Evolutionary conservation across 805 yeast genomes (phyloP), one percentile per base, ranked within the genome.

Genomic region (Candida railenensis): DNA sequence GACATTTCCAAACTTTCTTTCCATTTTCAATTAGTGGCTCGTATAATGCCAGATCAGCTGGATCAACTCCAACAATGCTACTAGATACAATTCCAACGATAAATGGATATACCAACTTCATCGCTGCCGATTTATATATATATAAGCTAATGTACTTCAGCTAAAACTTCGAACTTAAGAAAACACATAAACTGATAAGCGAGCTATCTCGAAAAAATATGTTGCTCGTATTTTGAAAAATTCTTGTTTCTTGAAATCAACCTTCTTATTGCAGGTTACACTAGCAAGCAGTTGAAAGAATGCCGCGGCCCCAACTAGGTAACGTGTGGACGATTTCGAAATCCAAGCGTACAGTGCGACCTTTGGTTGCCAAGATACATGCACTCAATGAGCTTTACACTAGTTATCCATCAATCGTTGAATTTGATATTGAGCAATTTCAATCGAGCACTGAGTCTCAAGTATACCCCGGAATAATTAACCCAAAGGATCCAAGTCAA

Each of bases 1-100:
- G 62, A 68, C 98, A 92, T 4, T 71, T 65, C 89, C 94, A 92
- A 32, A 49, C 53, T 21, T 51, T 37, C 14, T 48, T 49, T 0
- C 67, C 70, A 33, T 54, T 45, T 1, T 81, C 80, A 1, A 59
- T 49, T 44, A 75, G 76, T 1, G 91, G 82, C 4, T 58, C 54
- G 57, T 88, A 88, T 22, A 73, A 58, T 2, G 61, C 53, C 45
- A 69, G 73, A 34, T 66, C 62, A 30, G 57, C 62, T 0, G 77
- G 75, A 0, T 67, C 45, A 0, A 74, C 74, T 0, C 81, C 80
- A 34, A 46, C 37, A 3, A 64, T 47, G 22, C 39, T n/a, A 14
- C 19, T 8, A 5, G 37, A 7, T 25, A 11, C 30, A 36, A 28
- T 16, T 41, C 16, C 41, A 22, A 21, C 9, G 18, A 36, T 36